A percentile compares a stretch with the other conserved stretches of the same genome.
Conservation (phyloP, 2,329 filamentous ascomycete species). For the Pestalotiopsis fici region DNA sequence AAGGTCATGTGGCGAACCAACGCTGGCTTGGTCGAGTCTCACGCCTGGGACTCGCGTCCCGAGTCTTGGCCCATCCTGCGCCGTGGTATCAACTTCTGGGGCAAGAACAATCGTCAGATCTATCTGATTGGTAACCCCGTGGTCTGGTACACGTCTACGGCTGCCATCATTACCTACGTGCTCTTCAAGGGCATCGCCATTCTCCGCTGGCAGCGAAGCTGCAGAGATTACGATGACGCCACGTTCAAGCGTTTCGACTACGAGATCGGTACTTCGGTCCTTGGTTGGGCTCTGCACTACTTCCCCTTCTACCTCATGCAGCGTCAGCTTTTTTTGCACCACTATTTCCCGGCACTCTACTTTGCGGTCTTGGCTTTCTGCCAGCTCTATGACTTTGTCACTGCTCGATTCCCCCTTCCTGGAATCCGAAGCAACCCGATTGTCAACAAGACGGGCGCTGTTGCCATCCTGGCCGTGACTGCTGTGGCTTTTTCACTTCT, state of each 20-base stretch:
- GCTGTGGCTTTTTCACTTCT: conserved; percentile 81
- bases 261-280: conserved; percentile 84
- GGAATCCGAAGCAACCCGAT: conserved; percentile 70
- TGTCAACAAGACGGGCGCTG: conserved; percentile 73
- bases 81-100: conserved; percentile 99
- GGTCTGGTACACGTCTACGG: conserved; percentile 89
- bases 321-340: conserved; percentile 95
- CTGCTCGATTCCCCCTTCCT: conserved; percentile 69
- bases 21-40: conserved; percentile 91
- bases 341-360: conserved; percentile 96
- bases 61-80: conserved; percentile 88
- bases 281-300: conserved; percentile 97
- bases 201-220: conserved; percentile 93
- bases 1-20: conserved; percentile 99
- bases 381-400: conserved; percentile 85
- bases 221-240: conserved; percentile 76
- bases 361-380: conserved; percentile 89
- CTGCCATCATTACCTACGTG: conserved; percentile 74
- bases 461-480: conserved; percentile 73
- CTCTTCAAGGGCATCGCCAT: conserved; percentile 86
- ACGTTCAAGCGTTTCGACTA: conserved; percentile 98
- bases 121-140: conserved; percentile 95
- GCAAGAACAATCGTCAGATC: conserved; percentile 88
- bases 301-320: conserved; percentile 99
- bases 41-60: conserved; percentile 96